Percentiles rank a stretch among this genome's conserved stretches.
phyloP scores from a whole-genome alignment of 2,329 filamentous ascomycete genomes.

The Aspergillus neotritici region DNA sequence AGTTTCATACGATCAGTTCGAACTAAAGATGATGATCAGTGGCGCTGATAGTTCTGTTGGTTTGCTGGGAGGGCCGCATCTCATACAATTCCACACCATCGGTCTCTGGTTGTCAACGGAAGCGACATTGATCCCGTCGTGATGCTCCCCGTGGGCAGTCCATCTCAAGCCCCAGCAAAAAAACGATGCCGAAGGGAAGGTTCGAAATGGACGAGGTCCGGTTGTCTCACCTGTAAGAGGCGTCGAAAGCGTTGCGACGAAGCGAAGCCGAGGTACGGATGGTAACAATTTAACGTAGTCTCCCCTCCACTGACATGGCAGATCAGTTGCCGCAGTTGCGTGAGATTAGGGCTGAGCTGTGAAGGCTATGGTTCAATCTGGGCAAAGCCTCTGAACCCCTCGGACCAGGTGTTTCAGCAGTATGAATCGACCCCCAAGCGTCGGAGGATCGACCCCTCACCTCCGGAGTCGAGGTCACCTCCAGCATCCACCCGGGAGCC shows the following conservation, averaged over 20 bases:
- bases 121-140: not conserved
- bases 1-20: too few relatives aligned
- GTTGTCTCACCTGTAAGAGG: constrained; percentile 37
- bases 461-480: constrained; percentile 12
- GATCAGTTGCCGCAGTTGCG: constrained; percentile 29
- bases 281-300: not conserved
- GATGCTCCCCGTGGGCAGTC: not conserved
- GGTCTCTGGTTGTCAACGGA: too few relatives aligned
- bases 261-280: constrained; percentile 29
- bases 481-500: constrained; percentile 9
- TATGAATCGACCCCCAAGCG: constrained; percentile 13
- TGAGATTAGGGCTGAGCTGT: constrained; percentile 30
- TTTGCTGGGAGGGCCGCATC: too few relatives aligned
- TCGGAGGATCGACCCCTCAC: constrained; percentile 16
- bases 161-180: constrained; percentile 1
- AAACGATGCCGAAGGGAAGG: constrained; percentile 25
- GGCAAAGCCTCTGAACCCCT: constrained; percentile 31
- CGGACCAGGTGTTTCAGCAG: constrained; percentile 25
- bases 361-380: constrained; percentile 36
- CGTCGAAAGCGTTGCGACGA: constrained; percentile 37
- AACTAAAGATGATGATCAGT: too few relatives aligned
- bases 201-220: constrained; percentile 33
- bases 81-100: too few relatives aligned
- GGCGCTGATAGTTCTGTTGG: too few relatives aligned
- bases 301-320: constrained; percentile 6